A percentile compares a stretch with the other conserved stretches of the same genome.
Evolutionary conservation across 495 filamentous ascomycete species (phyloP).

Genomic region (Neurospora sublineolata): DNA sequence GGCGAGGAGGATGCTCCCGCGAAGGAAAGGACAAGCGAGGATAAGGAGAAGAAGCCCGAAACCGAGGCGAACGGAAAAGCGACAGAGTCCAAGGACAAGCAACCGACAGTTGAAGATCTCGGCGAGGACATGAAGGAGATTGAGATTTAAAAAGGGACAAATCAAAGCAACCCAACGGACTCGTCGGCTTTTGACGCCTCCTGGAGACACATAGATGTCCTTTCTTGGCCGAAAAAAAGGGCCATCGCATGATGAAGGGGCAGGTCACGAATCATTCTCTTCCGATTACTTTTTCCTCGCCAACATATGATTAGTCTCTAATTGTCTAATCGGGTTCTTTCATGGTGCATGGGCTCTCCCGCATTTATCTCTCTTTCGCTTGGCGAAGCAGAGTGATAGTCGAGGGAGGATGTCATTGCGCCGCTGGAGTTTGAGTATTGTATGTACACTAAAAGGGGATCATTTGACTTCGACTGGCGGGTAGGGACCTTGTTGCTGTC

Average conservation of each 20-base stretch:
- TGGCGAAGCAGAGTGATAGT: background rate
- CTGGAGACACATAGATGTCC: background rate
- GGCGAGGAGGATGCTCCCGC: constrained; percentile 15
- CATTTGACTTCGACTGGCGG: background rate
- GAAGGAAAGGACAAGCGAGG: constrained; percentile 12
- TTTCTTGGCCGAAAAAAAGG: background rate
- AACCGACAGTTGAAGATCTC: constrained; percentile 15
- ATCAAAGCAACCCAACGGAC: background rate
- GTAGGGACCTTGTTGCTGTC: background rate
- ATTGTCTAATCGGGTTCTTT: background rate
- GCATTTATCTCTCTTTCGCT: background rate
- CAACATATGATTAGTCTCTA: background rate
- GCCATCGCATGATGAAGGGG: background rate
- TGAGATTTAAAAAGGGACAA: constrained; percentile 33
- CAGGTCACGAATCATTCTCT: background rate
- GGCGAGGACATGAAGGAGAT: constrained; percentile 47
- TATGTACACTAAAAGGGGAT: background rate
- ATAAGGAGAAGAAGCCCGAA: constrained; percentile 8
- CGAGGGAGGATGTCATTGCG: background rate
- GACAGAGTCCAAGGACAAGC: constrained; percentile 24
- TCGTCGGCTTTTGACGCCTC: background rate
- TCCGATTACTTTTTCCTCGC: background rate
- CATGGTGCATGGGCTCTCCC: background rate
- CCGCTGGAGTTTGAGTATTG: background rate
- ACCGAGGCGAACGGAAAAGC: constrained; percentile 5